Evolutionary conservation across 208 protist species (phyloP), one percentile per base, ranked within the genome.

Genomic region (Herpetomonas samuelpessoai): DNA sequence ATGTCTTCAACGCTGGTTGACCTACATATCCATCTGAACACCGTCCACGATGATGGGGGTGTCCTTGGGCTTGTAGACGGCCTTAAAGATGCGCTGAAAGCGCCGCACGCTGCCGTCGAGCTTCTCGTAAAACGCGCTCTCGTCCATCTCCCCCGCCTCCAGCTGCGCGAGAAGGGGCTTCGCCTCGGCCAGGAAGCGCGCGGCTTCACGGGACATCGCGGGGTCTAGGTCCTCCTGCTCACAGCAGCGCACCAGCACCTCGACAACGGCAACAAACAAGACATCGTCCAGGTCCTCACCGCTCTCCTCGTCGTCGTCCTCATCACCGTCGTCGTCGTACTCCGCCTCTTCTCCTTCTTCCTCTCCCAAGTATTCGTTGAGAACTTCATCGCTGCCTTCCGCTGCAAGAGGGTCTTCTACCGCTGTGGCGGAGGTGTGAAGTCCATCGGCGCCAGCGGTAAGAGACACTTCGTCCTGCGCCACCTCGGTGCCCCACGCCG

Each of bases 231-330:
- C 83, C 25, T 83, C 79, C 25, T 63, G 67, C 48, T 82, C 72
- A 58, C 83, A 93, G 63, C 87, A 93, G 25, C 65, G 64, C 53
- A 93, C 65, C 18, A 93, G 69, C 61, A 81, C 81, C 71, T 86
- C 80, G 22, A 79, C 76, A 2, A 88, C 71, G 6, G 83, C 83
- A 4, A 91, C 71, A 7, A 87, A 26, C 10, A 93, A 44, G 6
- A 68, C 73, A 45, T 77, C 79, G 47, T 93, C 83, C 0, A 93
- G 70, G 57, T 76, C 78, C 38, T 75, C 83, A 30, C 89, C 86
- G 54, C 74, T 79, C 28, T 84, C 87, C 1, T 82, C 81, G 3
- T 88, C 81, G 18, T 84, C 72, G 18, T 78, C 69, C 26, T 81
- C 70, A 16, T 73, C 41, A 58, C 71, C 65, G 19, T 65, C 58